phyloP scores from a whole-genome alignment of 2,329 filamentous ascomycete species.

The Colletotrichum musicola region DNA sequence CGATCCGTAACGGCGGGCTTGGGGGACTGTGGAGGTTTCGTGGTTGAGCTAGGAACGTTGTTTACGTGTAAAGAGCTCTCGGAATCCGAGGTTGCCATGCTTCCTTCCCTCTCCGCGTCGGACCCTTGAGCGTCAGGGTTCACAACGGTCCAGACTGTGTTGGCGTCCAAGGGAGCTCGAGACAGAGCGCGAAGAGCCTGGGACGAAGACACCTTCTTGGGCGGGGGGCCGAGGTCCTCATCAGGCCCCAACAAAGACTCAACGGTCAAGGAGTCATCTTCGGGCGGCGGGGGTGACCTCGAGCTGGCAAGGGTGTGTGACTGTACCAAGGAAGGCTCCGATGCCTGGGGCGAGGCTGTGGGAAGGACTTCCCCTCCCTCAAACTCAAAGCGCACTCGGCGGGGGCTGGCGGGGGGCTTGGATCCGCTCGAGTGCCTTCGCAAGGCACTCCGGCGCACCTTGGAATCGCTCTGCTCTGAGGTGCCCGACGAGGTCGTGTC shows the following conservation, averaged over 20 bases:
- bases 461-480: conserved; percentile 66
- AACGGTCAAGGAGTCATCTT: conserved; percentile 46
- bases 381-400: conserved; percentile 73
- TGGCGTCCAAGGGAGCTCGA: conserved; percentile 63
- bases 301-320: conserved; percentile 41
- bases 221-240: conserved; percentile 56
- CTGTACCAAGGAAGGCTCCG: conserved; percentile 49
- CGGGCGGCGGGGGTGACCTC: conserved; percentile 42
- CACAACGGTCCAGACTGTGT: conserved; percentile 65
- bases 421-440: conserved; percentile 66
- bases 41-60: neutral
- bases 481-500: conserved; percentile 63
- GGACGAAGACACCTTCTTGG: conserved; percentile 68
- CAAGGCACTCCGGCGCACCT: conserved; percentile 67
- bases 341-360: conserved; percentile 65
- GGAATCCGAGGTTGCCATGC: conserved; percentile 30
- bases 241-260: conserved; percentile 52
- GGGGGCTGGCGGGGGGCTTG: conserved; percentile 65
- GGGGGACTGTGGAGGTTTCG: neutral
- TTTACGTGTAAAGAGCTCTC: conserved; percentile 28
- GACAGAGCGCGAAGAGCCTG: conserved; percentile 66
- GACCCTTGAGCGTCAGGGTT: conserved; percentile 42
- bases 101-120: conserved; percentile 28
- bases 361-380: conserved; percentile 71
- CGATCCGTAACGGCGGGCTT: neutral